These are phyloP conservation scores for Anthracocystis walkeri DNA, from an alignment of 1,284 basidiomycete species.

Conservation along the genomic window DNA sequence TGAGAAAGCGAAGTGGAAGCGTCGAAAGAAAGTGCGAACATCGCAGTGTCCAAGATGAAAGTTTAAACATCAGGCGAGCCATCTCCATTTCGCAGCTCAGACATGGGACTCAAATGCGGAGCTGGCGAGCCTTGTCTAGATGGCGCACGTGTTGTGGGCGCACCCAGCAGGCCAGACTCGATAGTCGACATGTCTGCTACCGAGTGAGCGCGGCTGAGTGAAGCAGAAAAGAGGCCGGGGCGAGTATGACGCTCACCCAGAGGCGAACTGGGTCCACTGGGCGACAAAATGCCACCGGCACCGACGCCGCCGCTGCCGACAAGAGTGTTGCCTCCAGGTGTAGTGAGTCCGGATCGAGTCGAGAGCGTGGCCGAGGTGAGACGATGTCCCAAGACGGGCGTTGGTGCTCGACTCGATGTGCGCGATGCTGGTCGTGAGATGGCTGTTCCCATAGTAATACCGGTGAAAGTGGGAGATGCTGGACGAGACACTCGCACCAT, in stretches of 20 bases:
- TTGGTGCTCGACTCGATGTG: constrained; percentile 49
- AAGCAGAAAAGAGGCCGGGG: constrained; percentile 35
- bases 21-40: constrained; percentile 3
- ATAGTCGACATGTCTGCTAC: constrained; percentile 30
- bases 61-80: constrained; percentile 16
- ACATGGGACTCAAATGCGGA: constrained; percentile 33
- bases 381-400: constrained; percentile 48
- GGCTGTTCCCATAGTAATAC: constrained; percentile 31
- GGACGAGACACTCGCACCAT: constrained; percentile 43
- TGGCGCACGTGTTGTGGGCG: constrained; percentile 29
- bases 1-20: neutral
- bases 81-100: constrained; percentile 23
- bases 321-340: constrained; percentile 18
- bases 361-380: constrained; percentile 42
- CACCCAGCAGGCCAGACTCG: constrained; percentile 26
- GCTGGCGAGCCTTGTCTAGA: constrained; percentile 46
- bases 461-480: constrained; percentile 41
- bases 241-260: constrained; percentile 33
- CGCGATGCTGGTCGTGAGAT: constrained; percentile 51
- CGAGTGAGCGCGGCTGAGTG: constrained; percentile 44
- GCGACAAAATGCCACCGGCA: constrained; percentile 23
- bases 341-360: constrained; percentile 30
- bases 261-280: constrained; percentile 39
- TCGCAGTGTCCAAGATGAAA: neutral
- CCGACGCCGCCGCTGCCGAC: no score